Evolutionary conservation across 2,329 filamentous ascomycete species (phyloP).

Genomic region (Neonectria faginata): DNA sequence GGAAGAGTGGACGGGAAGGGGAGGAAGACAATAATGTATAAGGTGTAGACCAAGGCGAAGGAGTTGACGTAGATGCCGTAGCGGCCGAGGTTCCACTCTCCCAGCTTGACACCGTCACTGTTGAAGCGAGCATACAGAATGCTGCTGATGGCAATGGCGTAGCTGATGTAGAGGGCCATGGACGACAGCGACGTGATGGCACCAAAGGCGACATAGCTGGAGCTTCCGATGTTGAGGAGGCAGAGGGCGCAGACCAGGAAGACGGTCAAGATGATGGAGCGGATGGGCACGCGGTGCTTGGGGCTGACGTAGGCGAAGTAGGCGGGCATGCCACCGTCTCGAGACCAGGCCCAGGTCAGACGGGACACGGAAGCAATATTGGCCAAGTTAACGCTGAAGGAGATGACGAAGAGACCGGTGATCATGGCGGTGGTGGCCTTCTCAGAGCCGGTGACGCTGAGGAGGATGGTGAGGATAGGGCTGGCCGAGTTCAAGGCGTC

Average conservation of each 20-base stretch:
- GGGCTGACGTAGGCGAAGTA: conserved; percentile 43
- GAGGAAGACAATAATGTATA: conserved; percentile 43
- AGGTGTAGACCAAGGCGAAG: conserved; percentile 40
- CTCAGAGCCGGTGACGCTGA: conserved; percentile 35
- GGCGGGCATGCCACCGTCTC: conserved; percentile 41
- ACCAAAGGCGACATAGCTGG: conserved; percentile 43
- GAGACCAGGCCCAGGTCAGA: conserved; percentile 43
- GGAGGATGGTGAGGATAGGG: conserved; percentile 40
- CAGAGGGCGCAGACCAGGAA: conserved; percentile 44
- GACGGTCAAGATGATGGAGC: conserved; percentile 40
- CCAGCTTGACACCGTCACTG: conserved; percentile 32
- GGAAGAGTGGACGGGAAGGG: conserved; percentile 42
- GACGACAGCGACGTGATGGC: conserved; percentile 42
- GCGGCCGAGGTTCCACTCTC: conserved; percentile 42
- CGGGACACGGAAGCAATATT: conserved; percentile 44
- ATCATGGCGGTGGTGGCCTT: conserved; percentile 42
- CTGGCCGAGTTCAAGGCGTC: conserved; percentile 40
- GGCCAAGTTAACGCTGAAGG: conserved; percentile 42
- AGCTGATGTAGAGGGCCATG: conserved; percentile 42
- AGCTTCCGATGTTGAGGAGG: conserved; percentile 43
- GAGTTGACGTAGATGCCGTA: conserved; percentile 35
- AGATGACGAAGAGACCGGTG: conserved; percentile 40
- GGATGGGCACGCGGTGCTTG: conserved; percentile 39
- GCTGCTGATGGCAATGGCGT: conserved; percentile 42
- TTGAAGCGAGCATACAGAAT: conserved; percentile 39